Evolutionary conservation across 805 yeast species (phyloP).

Genomic region (Yamadazyma phyllophila): DNA sequence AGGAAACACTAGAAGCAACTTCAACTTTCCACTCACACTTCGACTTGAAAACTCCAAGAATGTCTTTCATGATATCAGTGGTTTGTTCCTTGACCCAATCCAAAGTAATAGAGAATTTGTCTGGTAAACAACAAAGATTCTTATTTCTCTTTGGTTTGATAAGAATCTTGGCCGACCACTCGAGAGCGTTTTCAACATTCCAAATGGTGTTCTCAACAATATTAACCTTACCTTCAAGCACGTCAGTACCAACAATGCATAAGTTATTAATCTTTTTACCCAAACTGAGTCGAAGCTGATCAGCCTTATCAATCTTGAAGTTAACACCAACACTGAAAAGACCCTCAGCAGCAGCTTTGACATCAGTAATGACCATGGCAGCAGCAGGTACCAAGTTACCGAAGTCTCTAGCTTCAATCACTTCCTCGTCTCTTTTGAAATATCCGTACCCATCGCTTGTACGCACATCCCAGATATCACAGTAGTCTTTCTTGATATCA

Average conservation of each 20-base stretch:
- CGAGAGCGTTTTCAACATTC: conserved; percentile 15
- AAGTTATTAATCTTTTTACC: conserved; percentile 19
- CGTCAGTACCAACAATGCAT: conserved; percentile 21
- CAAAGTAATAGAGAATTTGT: conserved; percentile 18
- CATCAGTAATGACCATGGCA: conserved; percentile 24
- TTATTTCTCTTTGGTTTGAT: conserved; percentile 18
- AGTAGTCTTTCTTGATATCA: not conserved
- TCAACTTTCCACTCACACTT: conserved; percentile 6
- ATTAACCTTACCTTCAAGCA: conserved; percentile 11
- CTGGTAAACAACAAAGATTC: conserved; percentile 25
- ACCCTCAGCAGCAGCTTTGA: conserved; percentile 18
- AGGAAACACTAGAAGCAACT: conserved; percentile 3
- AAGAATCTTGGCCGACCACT: conserved; percentile 23
- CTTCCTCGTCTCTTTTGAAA: not conserved
- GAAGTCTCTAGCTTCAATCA: conserved; percentile 4
- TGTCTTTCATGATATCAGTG: conserved; percentile 4
- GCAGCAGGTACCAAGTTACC: conserved; percentile 19
- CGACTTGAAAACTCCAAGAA: conserved; percentile 6
- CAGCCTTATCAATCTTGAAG: conserved; percentile 22
- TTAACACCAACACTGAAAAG: conserved; percentile 21
- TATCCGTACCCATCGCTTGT: not conserved
- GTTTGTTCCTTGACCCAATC: conserved; percentile 10
- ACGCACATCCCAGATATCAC: conserved; percentile 1
- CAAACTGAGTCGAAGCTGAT: conserved; percentile 13
- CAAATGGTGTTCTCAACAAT: conserved; percentile 11